Conservation (phyloP, 2,329 filamentous ascomycete genomes). For the Aspergillus hiratsukae region DNA sequence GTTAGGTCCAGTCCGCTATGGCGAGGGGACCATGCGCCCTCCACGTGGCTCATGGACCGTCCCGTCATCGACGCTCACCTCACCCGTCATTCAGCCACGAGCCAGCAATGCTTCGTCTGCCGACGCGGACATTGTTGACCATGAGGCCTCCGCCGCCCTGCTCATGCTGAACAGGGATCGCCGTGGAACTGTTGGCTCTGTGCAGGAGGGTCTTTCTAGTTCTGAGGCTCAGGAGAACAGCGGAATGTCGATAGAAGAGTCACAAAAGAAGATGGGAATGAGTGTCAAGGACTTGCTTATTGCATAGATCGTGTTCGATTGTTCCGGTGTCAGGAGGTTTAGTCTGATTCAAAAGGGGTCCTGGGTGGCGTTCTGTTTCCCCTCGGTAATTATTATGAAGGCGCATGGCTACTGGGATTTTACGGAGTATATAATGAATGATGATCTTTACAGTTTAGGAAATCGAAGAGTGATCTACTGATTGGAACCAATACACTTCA, state of each 20-base stretch:
- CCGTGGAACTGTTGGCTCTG: constrained; percentile 45
- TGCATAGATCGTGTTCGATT: constrained; percentile 28
- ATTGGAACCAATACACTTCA: neutral
- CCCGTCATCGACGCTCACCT: constrained; percentile 16
- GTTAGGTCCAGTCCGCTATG: constrained; percentile 24
- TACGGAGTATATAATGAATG: neutral
- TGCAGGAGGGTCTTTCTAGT: constrained; percentile 19
- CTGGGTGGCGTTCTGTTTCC: neutral
- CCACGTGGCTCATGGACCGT: constrained; percentile 20
- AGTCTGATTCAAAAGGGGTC: neutral
- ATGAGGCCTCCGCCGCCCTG: constrained; percentile 79
- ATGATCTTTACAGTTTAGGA: neutral
- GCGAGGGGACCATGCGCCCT: constrained; percentile 18
- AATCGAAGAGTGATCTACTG: neutral
- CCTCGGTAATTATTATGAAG: neutral
- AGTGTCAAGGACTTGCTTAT: constrained; percentile 54
- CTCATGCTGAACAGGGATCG: constrained; percentile 83
- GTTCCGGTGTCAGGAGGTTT: neutral
- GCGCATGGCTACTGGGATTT: neutral
- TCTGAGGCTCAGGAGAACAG: constrained; percentile 4
- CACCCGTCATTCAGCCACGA: constrained; percentile 23
- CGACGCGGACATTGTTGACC: constrained; percentile 60
- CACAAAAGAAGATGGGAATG: constrained; percentile 44
- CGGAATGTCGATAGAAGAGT: constrained; percentile 7
- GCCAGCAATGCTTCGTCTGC: constrained; percentile 41